Evolutionary conservation across 495 filamentous ascomycete species (phyloP), one percentile per base, ranked within the genome.

Genomic region (Hypoxylon rickii): DNA sequence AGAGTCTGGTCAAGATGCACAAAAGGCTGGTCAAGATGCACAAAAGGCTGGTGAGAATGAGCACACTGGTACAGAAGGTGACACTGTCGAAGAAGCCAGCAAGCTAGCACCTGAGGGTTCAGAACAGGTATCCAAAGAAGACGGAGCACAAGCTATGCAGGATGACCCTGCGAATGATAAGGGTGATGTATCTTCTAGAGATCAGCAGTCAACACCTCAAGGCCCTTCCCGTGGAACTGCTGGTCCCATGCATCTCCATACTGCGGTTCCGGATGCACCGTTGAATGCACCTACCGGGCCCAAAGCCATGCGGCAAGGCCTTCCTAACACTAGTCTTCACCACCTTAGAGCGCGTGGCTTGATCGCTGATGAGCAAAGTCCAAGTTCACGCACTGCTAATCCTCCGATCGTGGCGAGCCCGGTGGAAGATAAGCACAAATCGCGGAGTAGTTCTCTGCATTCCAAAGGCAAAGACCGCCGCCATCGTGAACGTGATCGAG

Each of bases 271-370:
- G 17, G 79, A 79, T 65, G 74, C 79, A 18, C 80, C 78, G 12
- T 56, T 78, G 36, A 83, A 83, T 70, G 94, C 94, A 19, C 94
- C 94, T 21, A 94, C 87, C 44, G 94, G 90, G 1, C 94, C 94
- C 2, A 92, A 94, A 71, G 94, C 95, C 13, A 91, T 97, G 86
- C 77, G 95, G 56, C 84, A 93, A 64, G 92, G 92, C 13, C 79
- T 86, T 16, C 86, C 89, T 44, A 92, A 92, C 70, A 89, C 86
- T 37, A 86, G 85, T 68, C 79, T 84, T 62, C 69, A 69, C 45
- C 70, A 76, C 48, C 67, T 83, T 36, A 76, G 78, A 70, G 78
- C 75, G 32, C 69, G 79, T 52, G 75, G 76, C 49, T 72, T 67
- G 61, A 72, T 78, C 13, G 63, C 68, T 40, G 70, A 75, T 56